Base-by-base conservation (phyloP, 768 basidiomycete genomes). In the Tricholoma sp. region DNA sequence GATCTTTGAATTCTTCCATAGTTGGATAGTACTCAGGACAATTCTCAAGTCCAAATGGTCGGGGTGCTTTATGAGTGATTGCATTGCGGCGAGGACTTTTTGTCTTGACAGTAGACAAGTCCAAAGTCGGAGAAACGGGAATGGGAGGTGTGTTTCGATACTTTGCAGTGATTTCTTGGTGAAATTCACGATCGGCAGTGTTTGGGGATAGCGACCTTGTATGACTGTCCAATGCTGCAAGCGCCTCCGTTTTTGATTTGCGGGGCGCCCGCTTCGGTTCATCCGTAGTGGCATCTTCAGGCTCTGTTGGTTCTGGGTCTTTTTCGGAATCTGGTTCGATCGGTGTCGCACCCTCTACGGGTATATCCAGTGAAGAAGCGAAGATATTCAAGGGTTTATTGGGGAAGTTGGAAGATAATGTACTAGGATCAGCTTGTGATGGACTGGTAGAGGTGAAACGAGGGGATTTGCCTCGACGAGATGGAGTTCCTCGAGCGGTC, bases 11-110 rank as follows among this genome's bases (percentile, higher is more conserved):
- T 71, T 99, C 90, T 56, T 94, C 95, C n/a, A 74, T 67, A 1
- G 87, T 89, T 20, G 97, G 97, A 70, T 86, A 88, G 68, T 84
- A 99, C 61, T 84, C 84, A 4, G 92, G 97, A 63, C 93, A 96
- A 66, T 98, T 92, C 58, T 86, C 77, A 53, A 99, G 78, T 15
- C 82, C 92, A 72, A 98, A 98, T 10, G 89, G 85, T 41, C 96
- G 81, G 31, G 80, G 72, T n/a, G 73, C 70, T 17, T 68, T 70
- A 51, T 69, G 68, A 37, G 74, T 71, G 36, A 70, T 68, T 4
- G 47, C 47, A 10, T 65, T 66, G 15, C 73, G 75, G 54, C 78
- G 75, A 33, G 79, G 82, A 59, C 79, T 78, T 24, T 77, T 67
- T 9, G 86, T 89, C 75, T 89, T 90, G 66, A 93, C 83, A 8